A percentile compares a stretch with the other conserved stretches of the same genome.
These are phyloP conservation scores for Kalanchoe fedtschenkoi DNA, from an alignment of 164 flowering plant genomes.

Conservation along the genomic window DNA sequence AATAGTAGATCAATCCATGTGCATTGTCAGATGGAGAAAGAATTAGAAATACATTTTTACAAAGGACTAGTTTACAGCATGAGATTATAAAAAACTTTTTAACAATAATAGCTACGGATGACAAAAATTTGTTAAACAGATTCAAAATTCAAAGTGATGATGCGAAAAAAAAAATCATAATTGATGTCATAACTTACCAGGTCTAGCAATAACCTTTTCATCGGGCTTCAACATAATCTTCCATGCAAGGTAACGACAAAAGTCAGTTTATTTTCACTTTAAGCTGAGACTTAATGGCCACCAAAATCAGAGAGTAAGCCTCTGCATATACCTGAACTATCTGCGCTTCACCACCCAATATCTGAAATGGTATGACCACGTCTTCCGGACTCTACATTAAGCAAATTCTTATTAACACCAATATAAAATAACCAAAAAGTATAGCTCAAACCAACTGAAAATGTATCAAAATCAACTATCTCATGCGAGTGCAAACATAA, in stretches of 20 bases:
- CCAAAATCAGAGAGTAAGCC: not conserved
- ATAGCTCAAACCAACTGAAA: not conserved
- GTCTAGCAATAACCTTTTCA: constrained; percentile 72
- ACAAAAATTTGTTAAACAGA: too few relatives aligned
- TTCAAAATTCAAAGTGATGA: not conserved
- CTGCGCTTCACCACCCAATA: constrained; percentile 87
- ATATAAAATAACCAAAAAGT: not conserved
- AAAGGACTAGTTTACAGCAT: too few relatives aligned
- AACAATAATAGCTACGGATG: too few relatives aligned
- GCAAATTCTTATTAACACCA: not conserved
- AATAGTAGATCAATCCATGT: not conserved
- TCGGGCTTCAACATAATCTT: constrained; percentile 95
- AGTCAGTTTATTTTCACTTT: not conserved
- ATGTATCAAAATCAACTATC: too few relatives aligned
- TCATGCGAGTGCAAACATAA: too few relatives aligned
- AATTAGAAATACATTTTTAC: too few relatives aligned
- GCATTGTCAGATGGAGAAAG: too few relatives aligned
- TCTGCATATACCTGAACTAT: constrained; percentile 58
- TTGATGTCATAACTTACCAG: constrained; percentile 42
- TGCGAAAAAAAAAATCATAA: not conserved
- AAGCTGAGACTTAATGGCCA: not conserved
- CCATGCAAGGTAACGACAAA: constrained; percentile 12
- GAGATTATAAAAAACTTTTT: too few relatives aligned
- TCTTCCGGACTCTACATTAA: constrained; percentile 64
- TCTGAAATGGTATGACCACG: constrained; percentile 64